phyloP scores from a whole-genome alignment of 495 filamentous ascomycete species.

The Hamigera avellanea region DNA sequence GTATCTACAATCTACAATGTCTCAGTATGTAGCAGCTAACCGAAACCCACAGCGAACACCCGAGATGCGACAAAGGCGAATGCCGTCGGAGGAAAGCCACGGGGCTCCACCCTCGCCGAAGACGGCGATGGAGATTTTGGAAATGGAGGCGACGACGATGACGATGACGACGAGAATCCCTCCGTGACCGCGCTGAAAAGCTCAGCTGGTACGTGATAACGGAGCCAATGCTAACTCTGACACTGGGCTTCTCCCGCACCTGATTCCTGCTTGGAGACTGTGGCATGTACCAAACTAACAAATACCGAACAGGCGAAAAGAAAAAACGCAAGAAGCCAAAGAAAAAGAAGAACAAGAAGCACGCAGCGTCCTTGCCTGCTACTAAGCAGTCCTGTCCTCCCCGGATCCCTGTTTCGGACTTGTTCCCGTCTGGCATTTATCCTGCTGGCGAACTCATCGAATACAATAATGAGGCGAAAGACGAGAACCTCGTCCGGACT shows the following conservation, averaged over 20 bases:
- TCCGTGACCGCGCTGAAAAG: conserved; percentile 9
- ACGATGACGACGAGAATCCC: conserved; percentile 27
- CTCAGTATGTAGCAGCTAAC: background rate
- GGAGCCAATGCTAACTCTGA: conserved; percentile 6
- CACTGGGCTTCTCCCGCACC: background rate
- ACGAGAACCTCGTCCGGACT: conserved; percentile 44
- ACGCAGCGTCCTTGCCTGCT: conserved; percentile 8
- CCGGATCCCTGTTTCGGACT: conserved; percentile 34
- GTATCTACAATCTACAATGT: no score
- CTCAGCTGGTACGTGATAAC: background rate
- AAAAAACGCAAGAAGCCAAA: conserved; percentile 44
- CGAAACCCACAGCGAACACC: background rate
- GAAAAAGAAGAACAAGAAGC: conserved; percentile 34
- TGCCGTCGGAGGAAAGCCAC: conserved; percentile 26
- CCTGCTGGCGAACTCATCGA: conserved; percentile 37
- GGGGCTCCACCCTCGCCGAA: conserved; percentile 20
- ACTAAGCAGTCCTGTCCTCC: conserved; percentile 44
- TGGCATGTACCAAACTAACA: no score
- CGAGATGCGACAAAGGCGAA: conserved; percentile 20
- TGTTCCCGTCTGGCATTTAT: conserved; percentile 40
- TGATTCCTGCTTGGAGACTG: conserved; percentile 1
- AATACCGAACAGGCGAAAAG: conserved; percentile 24
- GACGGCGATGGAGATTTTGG: conserved; percentile 29
- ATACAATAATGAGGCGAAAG: conserved; percentile 25
- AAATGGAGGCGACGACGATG: conserved; percentile 42